Evolutionary conservation across 345 rosid species (phyloP).

Genomic region (Draba incana): DNA sequence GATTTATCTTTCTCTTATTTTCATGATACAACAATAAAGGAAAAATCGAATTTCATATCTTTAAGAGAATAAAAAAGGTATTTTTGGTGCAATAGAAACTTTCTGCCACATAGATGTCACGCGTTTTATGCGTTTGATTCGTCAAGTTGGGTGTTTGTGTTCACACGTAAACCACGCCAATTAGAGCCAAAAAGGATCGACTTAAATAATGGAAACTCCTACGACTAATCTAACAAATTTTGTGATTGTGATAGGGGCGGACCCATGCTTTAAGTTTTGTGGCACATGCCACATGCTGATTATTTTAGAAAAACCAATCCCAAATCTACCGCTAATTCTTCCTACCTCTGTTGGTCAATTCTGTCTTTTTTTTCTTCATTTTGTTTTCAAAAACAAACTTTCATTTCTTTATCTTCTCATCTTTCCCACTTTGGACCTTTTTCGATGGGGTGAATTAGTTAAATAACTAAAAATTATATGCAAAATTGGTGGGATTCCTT

Average conservation of each 20-base stretch:
- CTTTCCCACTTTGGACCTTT: too few species aligned
- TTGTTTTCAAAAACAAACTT: too few species aligned
- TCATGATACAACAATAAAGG: neutral
- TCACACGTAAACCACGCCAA: constrained; percentile 39
- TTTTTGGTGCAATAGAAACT: neutral
- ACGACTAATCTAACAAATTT: neutral
- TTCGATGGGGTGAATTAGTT: too few species aligned
- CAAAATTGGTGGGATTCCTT: too few species aligned
- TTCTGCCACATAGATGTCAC: constrained; percentile 30
- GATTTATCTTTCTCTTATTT: neutral
- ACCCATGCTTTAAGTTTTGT: too few species aligned
- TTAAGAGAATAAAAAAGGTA: neutral
- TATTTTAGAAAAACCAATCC: too few species aligned
- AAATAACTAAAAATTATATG: too few species aligned
- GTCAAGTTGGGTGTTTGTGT: constrained; percentile 30
- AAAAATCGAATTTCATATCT: constrained; percentile 2
- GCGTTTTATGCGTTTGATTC: constrained; percentile 35
- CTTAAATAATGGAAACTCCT: constrained; percentile 11
- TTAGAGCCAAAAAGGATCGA: constrained; percentile 19
- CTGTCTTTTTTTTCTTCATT: too few species aligned
- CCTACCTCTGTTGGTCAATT: too few species aligned
- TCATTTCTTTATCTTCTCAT: too few species aligned
- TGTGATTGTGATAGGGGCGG: neutral
- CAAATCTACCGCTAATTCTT: too few species aligned
- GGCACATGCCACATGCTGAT: too few species aligned